Base-by-base conservation (phyloP, 169 alveolate species). In the Cryptosporidium andersoni region DNA sequence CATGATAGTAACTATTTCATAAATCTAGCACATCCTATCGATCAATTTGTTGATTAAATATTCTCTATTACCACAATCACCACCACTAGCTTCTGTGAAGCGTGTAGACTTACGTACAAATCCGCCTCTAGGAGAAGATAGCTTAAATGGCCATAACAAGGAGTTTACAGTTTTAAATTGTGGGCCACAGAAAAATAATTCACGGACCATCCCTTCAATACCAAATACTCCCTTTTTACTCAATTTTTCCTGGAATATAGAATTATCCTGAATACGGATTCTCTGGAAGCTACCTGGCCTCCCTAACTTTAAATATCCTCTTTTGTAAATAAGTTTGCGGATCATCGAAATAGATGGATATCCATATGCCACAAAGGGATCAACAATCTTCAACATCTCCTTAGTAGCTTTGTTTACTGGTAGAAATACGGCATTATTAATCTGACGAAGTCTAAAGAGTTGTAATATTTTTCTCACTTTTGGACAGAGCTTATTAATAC, bases 111-210 rank as follows among this genome's bases (percentile, higher is more conserved):
- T 98, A 90, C 96, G 94, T 66, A 91, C 96, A 95, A 96, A 97
- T 52, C 99, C 99, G 81, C 97, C 98, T 89, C 94, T 95, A 49
- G 99, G 99, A 60, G 99, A 93, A 93, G 91, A 92, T 74, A 98
- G 95, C 90, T 98, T 97, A 97, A 97, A 98, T 49, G 99, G 98
- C 99, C 99, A 98, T 67, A 98, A 91, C 95, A 97, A 96, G 92
- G 95, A 95, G 94, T 96, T 96, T 80, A 97, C 99, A 93, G 97
- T 98, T 96, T 97, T 98, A 97, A 98, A 98, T 92, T 95, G 95
- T 52, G 99, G 99, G 53, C 99, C 99, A 88, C 97, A 95, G 49
- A 99, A 96, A 92, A 94, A 91, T 80, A 98, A 94, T 91, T 98
- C 99, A 91, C 98, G 98, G 64, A 98, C 95, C 81, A 98, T 91